Evolutionary conservation across 2,329 filamentous ascomycete genomes (phyloP), one percentile per base, ranked within the genome.

Genomic region (Magnaporthiopsis poae): DNA sequence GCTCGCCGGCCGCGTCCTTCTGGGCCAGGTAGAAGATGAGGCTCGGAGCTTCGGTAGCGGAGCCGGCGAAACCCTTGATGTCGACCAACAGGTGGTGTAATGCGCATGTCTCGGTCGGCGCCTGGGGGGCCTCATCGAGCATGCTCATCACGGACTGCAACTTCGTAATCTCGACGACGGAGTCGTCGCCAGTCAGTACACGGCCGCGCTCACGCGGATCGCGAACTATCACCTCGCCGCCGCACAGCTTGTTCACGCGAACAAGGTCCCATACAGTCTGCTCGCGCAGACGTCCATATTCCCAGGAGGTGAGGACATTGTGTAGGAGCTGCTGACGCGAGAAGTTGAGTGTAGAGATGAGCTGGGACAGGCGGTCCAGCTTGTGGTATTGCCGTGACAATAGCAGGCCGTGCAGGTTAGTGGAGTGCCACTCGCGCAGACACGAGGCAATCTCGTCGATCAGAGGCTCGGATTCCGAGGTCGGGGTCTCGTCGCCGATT

Each of bases 361-460:
- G 83, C 67, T 85, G 84, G 1, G 92, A 90, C 75, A 98, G 87
- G 69, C 89, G 87, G 72, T 96, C 92, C 66, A 99, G 81, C 66
- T 88, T 85, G 64, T 84, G 80, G 77, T 99, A 99, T 75, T 93
- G 88, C 68, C 92, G 86, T 27, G 88, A 87, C 11, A 99, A 84
- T 1, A 99, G 84, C 31, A 98, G 82, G 75, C 96, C 92, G 78
- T 99, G 96, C 21, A 99, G 83, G 74, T 97, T 96, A 25, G 93
- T 96, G 27, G 95, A 96, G 79, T 99, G 94, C 96, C 95, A 99
- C 83, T 99, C 95, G 71, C 95, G 87, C 69, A 99, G 80, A 75
- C 95, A 99, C 3, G 93, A 97, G 18, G 95, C 93, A 72, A 99
- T 98, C 77, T 99, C 95, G 77, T 99, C 95, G 31, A 99, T 93